Evolutionary conservation across 2,329 filamentous ascomycete species (phyloP).

Genomic region (Microcyclospora tardicrescens): DNA sequence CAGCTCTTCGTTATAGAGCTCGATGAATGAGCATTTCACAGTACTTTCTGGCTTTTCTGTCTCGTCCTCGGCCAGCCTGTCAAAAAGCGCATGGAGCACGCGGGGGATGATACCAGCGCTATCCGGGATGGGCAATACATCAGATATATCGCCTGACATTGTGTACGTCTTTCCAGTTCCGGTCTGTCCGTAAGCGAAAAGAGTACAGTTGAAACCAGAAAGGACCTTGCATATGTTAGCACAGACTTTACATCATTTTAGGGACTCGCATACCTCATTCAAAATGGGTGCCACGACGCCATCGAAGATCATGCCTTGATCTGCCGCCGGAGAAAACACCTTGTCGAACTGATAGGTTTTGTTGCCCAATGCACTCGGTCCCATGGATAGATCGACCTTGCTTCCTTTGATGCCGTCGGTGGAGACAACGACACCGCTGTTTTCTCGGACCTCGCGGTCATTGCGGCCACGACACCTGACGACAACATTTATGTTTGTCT

Average conservation of each 20-base stretch:
- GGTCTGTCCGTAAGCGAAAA: constrained; percentile 96
- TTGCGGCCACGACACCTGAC: constrained; percentile 88
- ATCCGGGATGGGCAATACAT: constrained; percentile 80
- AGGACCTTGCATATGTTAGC: constrained; percentile 57
- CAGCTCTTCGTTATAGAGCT: constrained; percentile 95
- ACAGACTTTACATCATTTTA: not conserved
- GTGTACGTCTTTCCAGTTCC: constrained; percentile 98
- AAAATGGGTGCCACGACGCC: constrained; percentile 88
- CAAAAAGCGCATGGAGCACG: constrained; percentile 74
- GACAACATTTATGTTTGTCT: constrained; percentile 96
- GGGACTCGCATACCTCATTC: constrained; percentile 55
- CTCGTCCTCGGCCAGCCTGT: constrained; percentile 59
- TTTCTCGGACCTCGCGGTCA: constrained; percentile 84
- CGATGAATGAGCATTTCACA: constrained; percentile 97
- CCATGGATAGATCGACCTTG: constrained; percentile 78
- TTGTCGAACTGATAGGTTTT: constrained; percentile 96
- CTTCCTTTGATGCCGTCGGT: constrained; percentile 83
- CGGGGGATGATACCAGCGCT: constrained; percentile 91
- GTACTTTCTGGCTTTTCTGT: constrained; percentile 60
- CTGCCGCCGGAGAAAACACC: constrained; percentile 88
- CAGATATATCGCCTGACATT: constrained; percentile 95
- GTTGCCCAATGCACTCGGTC: constrained; percentile 80
- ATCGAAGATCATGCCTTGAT: constrained; percentile 88
- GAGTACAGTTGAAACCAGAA: constrained; percentile 90
- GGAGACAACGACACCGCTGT: constrained; percentile 80